These are phyloP conservation scores for Auricularia cornea DNA, from an alignment of 768 basidiomycete genomes.

Conservation along the genomic window DNA sequence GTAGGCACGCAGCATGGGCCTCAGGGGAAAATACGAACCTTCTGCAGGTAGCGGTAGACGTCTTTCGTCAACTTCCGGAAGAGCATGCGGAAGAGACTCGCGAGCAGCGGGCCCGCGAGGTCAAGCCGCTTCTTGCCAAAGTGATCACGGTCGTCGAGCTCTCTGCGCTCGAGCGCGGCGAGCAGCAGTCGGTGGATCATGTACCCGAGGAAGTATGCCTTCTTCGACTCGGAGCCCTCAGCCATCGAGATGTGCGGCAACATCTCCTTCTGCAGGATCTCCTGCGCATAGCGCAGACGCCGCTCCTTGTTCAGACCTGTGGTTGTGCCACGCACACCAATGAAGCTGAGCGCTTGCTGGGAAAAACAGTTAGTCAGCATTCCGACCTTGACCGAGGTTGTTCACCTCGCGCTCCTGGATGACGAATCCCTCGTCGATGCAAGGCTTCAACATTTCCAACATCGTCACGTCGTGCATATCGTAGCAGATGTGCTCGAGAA, in stretches of 20 bases:
- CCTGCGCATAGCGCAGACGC: conserved; percentile 92
- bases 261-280: conserved; percentile 98
- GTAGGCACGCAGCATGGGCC: neutral
- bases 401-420: conserved; percentile 91
- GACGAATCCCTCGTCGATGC: conserved; percentile 96
- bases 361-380: conserved; percentile 9
- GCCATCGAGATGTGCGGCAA: conserved; percentile 94
- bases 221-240: conserved; percentile 94
- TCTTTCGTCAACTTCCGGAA: conserved; percentile 96
- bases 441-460: conserved; percentile 97
- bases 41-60: conserved; percentile 93
- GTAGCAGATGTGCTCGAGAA: conserved; percentile 97
- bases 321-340: conserved; percentile 95
- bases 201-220: conserved; percentile 99
- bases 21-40: conserved; percentile 42
- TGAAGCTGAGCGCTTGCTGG: conserved; percentile 86
- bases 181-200: conserved; percentile 96
- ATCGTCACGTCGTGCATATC: conserved; percentile 94
- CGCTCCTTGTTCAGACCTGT: conserved; percentile 86
- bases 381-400: conserved; percentile 1
- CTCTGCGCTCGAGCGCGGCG: conserved; percentile 88
- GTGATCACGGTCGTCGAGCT: conserved; percentile 98
- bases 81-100: conserved; percentile 96
- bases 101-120: conserved; percentile 88
- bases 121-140: conserved; percentile 98